Percentiles rank a stretch among this genome's conserved stretches.
These are phyloP conservation scores for Neurospora tetraspora DNA, from an alignment of 495 filamentous ascomycete species.

Conservation along the genomic window DNA sequence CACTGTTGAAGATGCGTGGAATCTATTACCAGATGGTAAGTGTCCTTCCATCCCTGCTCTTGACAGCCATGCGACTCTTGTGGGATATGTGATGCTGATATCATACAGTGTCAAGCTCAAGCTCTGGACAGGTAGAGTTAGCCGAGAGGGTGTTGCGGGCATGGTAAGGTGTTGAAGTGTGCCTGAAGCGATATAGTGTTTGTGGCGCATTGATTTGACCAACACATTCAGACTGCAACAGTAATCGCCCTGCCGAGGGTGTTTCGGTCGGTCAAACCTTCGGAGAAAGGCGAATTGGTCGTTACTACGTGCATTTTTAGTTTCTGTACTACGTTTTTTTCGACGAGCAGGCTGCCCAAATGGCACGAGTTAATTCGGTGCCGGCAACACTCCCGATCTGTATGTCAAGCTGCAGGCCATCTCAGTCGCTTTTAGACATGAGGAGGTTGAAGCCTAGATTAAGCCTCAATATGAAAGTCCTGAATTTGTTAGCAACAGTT, in stretches of 20 bases:
- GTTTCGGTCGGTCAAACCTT: neutral
- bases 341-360: neutral
- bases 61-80: neutral
- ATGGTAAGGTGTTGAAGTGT: neutral
- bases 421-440: neutral
- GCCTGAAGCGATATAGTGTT: neutral
- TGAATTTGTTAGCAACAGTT: neutral
- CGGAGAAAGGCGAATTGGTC: neutral
- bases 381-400: neutral
- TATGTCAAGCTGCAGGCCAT: neutral
- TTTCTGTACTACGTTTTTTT: neutral
- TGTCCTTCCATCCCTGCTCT: conserved; percentile 11
- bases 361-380: neutral
- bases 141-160: neutral
- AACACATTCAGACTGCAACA: neutral
- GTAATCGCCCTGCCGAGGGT: neutral
- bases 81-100: conserved; percentile 9
- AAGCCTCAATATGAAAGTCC: neutral
- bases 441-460: neutral
- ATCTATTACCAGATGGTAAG: conserved; percentile 48
- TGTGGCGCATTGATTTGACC: neutral
- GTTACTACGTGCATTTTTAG: neutral
- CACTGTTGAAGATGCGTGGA: conserved; percentile 38
- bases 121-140: conserved; percentile 31
- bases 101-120: conserved; percentile 33